phyloP scores from a whole-genome alignment of 1,284 basidiomycete genomes.

The Ustilago shanxiensis region DNA sequence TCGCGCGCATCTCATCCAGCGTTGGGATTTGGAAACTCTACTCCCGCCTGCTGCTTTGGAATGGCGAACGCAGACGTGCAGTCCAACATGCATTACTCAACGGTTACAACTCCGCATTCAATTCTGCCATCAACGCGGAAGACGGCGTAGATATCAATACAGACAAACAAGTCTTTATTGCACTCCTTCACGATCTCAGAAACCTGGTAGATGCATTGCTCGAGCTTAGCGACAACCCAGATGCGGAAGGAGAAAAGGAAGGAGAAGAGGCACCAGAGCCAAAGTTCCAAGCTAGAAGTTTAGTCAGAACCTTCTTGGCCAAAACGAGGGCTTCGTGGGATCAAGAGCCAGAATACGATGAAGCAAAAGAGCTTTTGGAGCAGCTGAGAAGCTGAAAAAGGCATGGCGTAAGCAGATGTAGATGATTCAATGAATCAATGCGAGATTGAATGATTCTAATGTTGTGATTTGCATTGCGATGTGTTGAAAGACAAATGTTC shows the following conservation, averaged over 20 bases:
- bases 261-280: conserved; percentile 73
- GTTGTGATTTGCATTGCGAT: neutral
- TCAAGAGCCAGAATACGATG: conserved; percentile 85
- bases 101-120: conserved; percentile 49
- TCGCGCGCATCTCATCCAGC: conserved; percentile 79
- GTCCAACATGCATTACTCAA: conserved; percentile 54
- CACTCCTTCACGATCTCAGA: conserved; percentile 52
- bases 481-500: neutral
- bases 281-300: conserved; percentile 85
- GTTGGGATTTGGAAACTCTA: conserved; percentile 57
- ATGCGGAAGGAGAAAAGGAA: conserved; percentile 52
- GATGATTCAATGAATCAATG: neutral
- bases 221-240: conserved; percentile 79
- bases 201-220: conserved; percentile 79
- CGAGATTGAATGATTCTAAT: neutral
- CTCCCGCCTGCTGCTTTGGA: conserved; percentile 57
- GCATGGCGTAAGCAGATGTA: neutral
- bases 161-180: conserved; percentile 23
- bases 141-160: conserved; percentile 21
- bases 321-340: conserved; percentile 78
- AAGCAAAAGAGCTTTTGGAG: conserved; percentile 74
- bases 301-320: conserved; percentile 89
- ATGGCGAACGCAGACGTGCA: conserved; percentile 39
- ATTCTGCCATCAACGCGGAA: conserved; percentile 18
- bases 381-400: conserved; percentile 33